Conservation (phyloP, 352 stramenopile species). For the Globisporangium uncinulatum region DNA sequence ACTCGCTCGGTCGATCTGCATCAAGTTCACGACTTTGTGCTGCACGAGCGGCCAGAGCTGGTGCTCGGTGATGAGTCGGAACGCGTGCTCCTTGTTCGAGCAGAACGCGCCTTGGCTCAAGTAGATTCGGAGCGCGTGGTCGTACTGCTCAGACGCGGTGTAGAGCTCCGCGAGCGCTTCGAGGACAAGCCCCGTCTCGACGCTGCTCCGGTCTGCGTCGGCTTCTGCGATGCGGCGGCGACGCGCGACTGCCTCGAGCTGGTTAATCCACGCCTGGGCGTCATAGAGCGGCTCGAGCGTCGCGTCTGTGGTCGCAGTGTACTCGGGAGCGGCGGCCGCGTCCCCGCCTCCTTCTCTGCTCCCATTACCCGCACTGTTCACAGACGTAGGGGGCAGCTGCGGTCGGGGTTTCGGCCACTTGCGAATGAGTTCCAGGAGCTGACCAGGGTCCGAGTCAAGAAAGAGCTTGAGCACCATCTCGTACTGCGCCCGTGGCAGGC, state of each 20-base stretch:
- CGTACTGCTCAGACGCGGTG: slow-evolving; percentile 74
- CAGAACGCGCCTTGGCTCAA: slow-evolving; percentile 79
- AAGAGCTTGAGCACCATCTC: slow-evolving; percentile 87
- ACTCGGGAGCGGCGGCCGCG: slow-evolving; percentile 41
- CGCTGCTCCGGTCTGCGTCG: slow-evolving; percentile 45
- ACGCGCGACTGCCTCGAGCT: slow-evolving; percentile 69
- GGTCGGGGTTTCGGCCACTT: slow-evolving; percentile 77
- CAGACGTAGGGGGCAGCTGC: slow-evolving; percentile 8
- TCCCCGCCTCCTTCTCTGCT: slow-evolving; percentile 15
- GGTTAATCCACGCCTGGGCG: slow-evolving; percentile 74
- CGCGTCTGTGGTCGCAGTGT: slow-evolving; percentile 52
- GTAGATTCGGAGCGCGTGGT: slow-evolving; percentile 81
- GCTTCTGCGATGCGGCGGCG: slow-evolving; percentile 64
- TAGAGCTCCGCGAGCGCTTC: slow-evolving; percentile 79
- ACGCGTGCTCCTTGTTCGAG: slow-evolving; percentile 82
- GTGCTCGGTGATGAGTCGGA: slow-evolving; percentile 81
- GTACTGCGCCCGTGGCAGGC: slow-evolving; percentile 64
- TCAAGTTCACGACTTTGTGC: slow-evolving; percentile 72
- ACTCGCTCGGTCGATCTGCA: slow-evolving; percentile 66
- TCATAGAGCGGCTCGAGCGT: slow-evolving; percentile 78
- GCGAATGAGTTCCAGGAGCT: slow-evolving; percentile 69
- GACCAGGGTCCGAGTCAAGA: slow-evolving; percentile 67
- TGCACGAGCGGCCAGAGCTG: slow-evolving; percentile 74
- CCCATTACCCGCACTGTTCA: too few species aligned
- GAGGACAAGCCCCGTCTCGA: slow-evolving; percentile 81